Conservation (phyloP, 2,329 filamentous ascomycete species). For the Phialophora chinensis region DNA sequence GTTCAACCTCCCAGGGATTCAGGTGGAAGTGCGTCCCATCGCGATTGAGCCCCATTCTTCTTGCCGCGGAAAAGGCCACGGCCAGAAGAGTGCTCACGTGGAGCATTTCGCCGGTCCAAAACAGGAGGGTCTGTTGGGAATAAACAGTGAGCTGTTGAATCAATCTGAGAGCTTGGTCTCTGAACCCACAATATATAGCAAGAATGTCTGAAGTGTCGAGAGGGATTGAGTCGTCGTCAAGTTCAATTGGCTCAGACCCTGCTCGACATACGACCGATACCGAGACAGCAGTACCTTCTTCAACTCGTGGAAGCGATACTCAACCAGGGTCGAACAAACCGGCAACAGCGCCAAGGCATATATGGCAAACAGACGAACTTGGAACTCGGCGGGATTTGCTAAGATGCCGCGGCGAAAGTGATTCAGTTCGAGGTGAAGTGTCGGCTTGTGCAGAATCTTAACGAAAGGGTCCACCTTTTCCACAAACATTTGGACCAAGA, state of each 20-base stretch:
- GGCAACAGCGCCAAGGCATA: conserved; percentile 20
- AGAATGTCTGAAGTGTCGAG: conserved; percentile 17
- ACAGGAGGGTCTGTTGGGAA: conserved; percentile 10
- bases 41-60: conserved; percentile 46
- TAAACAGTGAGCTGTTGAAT: not conserved
- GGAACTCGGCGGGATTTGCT: conserved; percentile 6
- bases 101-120: conserved; percentile 26
- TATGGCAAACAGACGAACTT: conserved; percentile 13
- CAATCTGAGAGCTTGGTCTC: not conserved
- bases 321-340: conserved; percentile 12
- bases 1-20: conserved; percentile 58
- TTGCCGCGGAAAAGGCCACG: conserved; percentile 36
- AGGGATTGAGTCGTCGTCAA: conserved; percentile 22
- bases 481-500: conserved; percentile 20
- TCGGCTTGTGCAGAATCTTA: conserved; percentile 23
- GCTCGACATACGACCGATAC: conserved; percentile 17
- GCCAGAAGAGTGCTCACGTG: conserved; percentile 17
- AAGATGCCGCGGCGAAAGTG: conserved; percentile 22
- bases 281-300: conserved; percentile 14
- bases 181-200: conserved; percentile 25
- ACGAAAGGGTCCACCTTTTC: conserved; percentile 26
- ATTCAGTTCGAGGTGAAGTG: conserved; percentile 22
- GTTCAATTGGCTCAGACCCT: conserved; percentile 19
- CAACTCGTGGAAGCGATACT: conserved; percentile 21
- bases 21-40: conserved; percentile 57